Evolutionary conservation across 345 rosid species (phyloP).

Genomic region (Eucalyptus leucophloia): DNA sequence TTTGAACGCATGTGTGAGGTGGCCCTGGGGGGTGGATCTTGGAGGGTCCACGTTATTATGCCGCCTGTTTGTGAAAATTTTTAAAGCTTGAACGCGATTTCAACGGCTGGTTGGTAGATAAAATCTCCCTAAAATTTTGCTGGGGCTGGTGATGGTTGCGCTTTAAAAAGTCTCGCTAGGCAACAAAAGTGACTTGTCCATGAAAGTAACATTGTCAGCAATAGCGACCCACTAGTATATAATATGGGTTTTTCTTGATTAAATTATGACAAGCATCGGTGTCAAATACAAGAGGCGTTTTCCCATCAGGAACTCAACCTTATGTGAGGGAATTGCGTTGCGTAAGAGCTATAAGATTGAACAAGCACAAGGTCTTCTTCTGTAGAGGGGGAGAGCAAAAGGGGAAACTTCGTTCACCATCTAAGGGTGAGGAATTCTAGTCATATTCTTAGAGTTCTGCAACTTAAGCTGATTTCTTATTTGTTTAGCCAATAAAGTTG

Average conservation of each 20-base stretch:
- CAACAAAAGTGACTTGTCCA: not conserved
- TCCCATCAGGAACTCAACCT: conserved; percentile 6
- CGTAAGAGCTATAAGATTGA: not conserved
- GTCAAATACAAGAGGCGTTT: not conserved
- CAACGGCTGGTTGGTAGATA: conserved; percentile 12
- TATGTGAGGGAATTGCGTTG: not conserved
- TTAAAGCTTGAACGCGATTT: not conserved
- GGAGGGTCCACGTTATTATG: not conserved
- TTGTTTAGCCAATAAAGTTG: not conserved
- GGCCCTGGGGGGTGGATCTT: not conserved
- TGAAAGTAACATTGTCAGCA: conserved; percentile 7
- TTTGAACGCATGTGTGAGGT: not conserved
- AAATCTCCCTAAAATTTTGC: not conserved
- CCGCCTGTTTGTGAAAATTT: not conserved
- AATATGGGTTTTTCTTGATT: not conserved
- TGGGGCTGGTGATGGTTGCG: not conserved
- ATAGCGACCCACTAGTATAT: conserved; percentile 5
- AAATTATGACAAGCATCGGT: not conserved
- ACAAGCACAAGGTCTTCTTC: not conserved
- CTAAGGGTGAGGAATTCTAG: not conserved
- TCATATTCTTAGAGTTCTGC: not conserved
- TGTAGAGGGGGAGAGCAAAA: conserved; percentile 9
- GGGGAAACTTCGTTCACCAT: not conserved
- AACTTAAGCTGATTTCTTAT: not conserved
- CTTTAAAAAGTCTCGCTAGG: conserved; percentile 16